phyloP scores from a whole-genome alignment of 768 basidiomycete genomes.

The Amanita pseudoporphyria region DNA sequence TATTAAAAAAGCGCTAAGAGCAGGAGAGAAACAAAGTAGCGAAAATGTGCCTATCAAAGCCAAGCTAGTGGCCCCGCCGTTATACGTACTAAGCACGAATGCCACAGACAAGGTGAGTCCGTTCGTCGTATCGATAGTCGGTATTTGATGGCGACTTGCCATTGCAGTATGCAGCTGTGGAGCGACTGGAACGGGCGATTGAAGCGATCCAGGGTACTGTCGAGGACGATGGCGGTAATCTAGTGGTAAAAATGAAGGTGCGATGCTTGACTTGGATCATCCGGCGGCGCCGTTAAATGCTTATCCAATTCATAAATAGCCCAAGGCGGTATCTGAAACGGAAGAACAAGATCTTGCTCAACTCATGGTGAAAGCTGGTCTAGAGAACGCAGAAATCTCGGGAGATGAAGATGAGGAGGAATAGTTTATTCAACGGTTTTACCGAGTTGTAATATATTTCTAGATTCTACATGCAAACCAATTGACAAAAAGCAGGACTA shows the following conservation, averaged over 20 bases:
- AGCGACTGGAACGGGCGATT: constrained; percentile 88
- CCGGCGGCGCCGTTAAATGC: background rate
- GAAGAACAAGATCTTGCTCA: constrained; percentile 97
- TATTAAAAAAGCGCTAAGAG: constrained; percentile 84
- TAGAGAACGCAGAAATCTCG: constrained; percentile 93
- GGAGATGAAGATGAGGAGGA: constrained; percentile 87
- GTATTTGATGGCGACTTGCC: too few relatives aligned
- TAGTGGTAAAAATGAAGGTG: constrained; percentile 97
- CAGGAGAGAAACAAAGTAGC: constrained; percentile 81
- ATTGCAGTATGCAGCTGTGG: constrained; percentile 75
- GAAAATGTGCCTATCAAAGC: constrained; percentile 95
- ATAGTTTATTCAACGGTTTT: background rate
- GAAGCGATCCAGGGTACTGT: constrained; percentile 83
- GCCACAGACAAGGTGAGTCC: constrained; percentile 82
- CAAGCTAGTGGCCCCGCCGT: constrained; percentile 89
- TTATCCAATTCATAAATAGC: constrained; percentile 51
- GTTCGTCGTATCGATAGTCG: background rate
- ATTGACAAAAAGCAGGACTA: too few relatives aligned
- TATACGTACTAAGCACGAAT: constrained; percentile 94
- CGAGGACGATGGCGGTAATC: constrained; percentile 72
- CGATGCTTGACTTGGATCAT: constrained; percentile 6
- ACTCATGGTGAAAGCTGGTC: constrained; percentile 90
- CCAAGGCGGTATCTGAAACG: constrained; percentile 94
- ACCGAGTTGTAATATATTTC: too few relatives aligned
- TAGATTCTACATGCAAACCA: too few relatives aligned